Conservation (phyloP, 2,329 filamentous ascomycete species). For the Alternaria atra region DNA sequence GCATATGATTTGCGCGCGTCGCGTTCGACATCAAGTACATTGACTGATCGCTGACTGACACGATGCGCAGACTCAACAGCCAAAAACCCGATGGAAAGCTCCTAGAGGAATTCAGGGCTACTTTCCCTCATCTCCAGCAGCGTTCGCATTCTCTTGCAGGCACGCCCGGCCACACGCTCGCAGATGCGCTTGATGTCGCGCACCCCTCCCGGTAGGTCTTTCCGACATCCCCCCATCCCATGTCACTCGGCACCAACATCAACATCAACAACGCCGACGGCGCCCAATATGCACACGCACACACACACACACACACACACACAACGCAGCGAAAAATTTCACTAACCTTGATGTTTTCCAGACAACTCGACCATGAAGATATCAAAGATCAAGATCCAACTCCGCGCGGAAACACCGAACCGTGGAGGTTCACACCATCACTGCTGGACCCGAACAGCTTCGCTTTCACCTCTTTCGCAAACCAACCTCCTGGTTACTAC, state of each 20-base stretch:
- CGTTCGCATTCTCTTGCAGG: slow-evolving; percentile 55
- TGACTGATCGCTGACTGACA: slow-evolving; percentile 22
- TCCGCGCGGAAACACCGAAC: slow-evolving; percentile 79
- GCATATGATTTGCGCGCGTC: slow-evolving; percentile 41
- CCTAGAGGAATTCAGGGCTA: slow-evolving; percentile 82
- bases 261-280: slow-evolving; percentile 3
- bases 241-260: slow-evolving; percentile 15
- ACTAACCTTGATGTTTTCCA: slow-evolving; percentile 31
- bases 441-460: slow-evolving; percentile 86
- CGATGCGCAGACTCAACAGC: slow-evolving; percentile 69
- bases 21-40: slow-evolving; percentile 19
- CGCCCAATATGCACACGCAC: neutral
- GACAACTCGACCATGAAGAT: slow-evolving; percentile 57
- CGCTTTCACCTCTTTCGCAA: slow-evolving; percentile 79
- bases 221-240: slow-evolving; percentile 13
- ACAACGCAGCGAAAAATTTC: neutral
- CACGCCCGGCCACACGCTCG: slow-evolving; percentile 56
- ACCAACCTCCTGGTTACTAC: slow-evolving; percentile 84
- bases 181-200: slow-evolving; percentile 58
- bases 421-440: slow-evolving; percentile 88
- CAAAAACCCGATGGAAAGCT: slow-evolving; percentile 89
- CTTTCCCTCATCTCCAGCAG: slow-evolving; percentile 74
- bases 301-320: neutral
- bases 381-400: slow-evolving; percentile 84
- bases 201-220: slow-evolving; percentile 55